Evolutionary conservation across 2,329 filamentous ascomycete genomes (phyloP), one percentile per base, ranked within the genome.

Genomic region (Stagonosporopsis rhizophila): DNA sequence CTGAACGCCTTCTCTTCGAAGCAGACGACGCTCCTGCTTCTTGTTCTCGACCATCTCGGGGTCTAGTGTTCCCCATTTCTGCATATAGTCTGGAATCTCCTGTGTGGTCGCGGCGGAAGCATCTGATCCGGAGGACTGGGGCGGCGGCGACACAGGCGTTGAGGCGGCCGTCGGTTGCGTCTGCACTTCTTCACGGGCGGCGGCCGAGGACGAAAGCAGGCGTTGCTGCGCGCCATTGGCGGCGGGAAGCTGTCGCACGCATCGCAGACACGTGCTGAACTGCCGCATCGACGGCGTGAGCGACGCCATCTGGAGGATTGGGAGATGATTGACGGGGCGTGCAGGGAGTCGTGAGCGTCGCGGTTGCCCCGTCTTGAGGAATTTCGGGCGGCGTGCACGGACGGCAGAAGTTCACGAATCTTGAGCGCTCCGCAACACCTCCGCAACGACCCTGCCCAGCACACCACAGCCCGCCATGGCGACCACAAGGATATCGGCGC

Each of bases 21-120:
- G 80, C 50, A 96, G 81, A 59, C 83, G 83, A 61, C 84, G 83
- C 77, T 95, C 90, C 55, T 87, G 82, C 73, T 71, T 72, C 63
- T 75, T 75, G 60, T 64, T 64, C 50, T 72, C 68, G 37, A 76
- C 72, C 54, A 59, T 65, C 44, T 68, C 62, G 8, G 73, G 72
- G 54, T 76, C 70, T 27, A 75, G 65, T 0, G 58, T 64, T 4
- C 71, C 70, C 71, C 72, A 75, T 66, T 72, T 67, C 53, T 69
- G 62, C 72, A 75, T 74, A 50, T 63, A 72, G n/a, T 74, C 71
- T 8, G 69, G 69, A 1, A 50, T 39, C 30, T 42, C 53, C 7
- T 20, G n/a, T 9, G 28, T 12, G 28, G 38, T 15, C 19, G 47
- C 35, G 22, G 53, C 23, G 3, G 60, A 35, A 14, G 58, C 59